Base-by-base conservation (phyloP, 169 alveolate genomes). In the Plasmodium gaboni region DNA sequence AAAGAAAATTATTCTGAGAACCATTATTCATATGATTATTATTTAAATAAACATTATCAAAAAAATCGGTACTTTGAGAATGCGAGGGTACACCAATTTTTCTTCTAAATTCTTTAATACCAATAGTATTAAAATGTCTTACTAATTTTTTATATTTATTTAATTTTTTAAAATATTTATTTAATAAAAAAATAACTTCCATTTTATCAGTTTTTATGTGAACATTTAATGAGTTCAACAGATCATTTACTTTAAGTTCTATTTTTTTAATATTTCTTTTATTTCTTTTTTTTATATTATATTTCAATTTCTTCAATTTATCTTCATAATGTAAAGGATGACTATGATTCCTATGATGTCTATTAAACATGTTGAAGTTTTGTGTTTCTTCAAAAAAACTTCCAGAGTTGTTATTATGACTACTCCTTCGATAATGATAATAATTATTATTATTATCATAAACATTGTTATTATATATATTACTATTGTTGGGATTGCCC, bases 181-280 rank as follows among this genome's bases (percentile, higher is more conserved):
- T 86, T 71, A 86, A 44, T 28, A 61, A n/a, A 51, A 69, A 86
- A 17, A 72, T 69, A 24, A 48, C 72, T 55, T 86, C 87, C 38
- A 86, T 86, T 71, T 61, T 69, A 38, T 69, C 87, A 12, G 50
- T 71, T 65, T 86, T 70, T 64, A 86, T 60, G 44, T 86, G 53
- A 64, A 86, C 87, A 50, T 59, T 70, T 38, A 61, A 32, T 2
- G 92, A 48, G 72, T 86, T 86, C 24, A 86, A 38, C 15, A 86
- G 15, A 15, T 57, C 46, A 42, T 69, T 71, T 19, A 86, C 44
- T 48, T 86, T 86, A 26, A 59, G 42, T 61, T 86, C 61, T 38
- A 86, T 50, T 15, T 55, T 86, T 15, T 86, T 86, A 0, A 86
- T 65, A 17, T 72, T 48, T 60, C 46, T 86, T 86, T 86, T 86